phyloP scores from a whole-genome alignment of 495 filamentous ascomycete species.

The Apiosordaria backusii region DNA sequence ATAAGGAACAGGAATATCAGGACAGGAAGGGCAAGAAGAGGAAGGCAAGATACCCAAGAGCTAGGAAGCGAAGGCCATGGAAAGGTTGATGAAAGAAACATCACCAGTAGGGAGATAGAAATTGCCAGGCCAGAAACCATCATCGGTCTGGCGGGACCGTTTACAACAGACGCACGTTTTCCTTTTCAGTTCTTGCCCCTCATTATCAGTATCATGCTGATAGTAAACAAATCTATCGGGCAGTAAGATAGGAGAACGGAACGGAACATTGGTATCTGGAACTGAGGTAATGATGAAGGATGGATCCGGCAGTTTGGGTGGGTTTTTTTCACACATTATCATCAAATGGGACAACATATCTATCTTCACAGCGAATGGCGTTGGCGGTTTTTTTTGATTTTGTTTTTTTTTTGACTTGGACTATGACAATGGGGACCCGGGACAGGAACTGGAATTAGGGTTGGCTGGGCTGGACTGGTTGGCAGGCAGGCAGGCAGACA shows the following conservation, averaged over 20 bases:
- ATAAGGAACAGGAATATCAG: not conserved
- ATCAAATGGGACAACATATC: no score
- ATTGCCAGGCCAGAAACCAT: not conserved
- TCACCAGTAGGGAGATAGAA: not conserved
- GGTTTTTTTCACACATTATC: no score
- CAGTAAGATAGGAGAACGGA: not conserved
- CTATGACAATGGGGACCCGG: not conserved
- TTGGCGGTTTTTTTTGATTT: not conserved
- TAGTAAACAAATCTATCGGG: not conserved
- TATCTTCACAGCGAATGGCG: not conserved
- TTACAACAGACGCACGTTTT: not conserved
- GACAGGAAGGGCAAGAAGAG: not conserved
- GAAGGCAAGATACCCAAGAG: constrained; percentile 16
- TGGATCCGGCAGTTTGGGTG: no score
- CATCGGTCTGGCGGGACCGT: not conserved
- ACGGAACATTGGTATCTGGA: no score
- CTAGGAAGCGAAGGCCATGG: not conserved
- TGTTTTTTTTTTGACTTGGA: not conserved
- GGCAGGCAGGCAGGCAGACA: no score
- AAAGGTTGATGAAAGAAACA: not conserved
- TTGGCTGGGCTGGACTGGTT: no score
- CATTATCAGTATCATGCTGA: not conserved
- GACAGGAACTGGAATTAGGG: not conserved
- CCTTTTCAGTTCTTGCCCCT: not conserved
- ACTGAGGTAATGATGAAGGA: no score